Evolutionary conservation across 2,329 filamentous ascomycete genomes (phyloP).

Genomic region (Gremmenia infestans): DNA sequence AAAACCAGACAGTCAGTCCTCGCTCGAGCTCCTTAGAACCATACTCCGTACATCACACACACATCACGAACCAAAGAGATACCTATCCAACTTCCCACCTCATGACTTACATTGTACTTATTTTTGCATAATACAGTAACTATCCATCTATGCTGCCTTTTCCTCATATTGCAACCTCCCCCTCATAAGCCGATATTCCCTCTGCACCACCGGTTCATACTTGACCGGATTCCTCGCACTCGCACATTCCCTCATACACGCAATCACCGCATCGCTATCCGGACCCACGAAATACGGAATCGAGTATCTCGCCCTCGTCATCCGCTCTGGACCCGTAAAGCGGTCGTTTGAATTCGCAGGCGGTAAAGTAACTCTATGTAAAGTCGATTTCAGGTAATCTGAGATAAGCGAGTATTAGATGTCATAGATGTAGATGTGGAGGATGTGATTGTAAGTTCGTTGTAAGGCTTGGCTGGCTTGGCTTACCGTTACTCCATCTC

Average conservation of each 20-base stretch:
- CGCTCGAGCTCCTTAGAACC: too few species aligned
- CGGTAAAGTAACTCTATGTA: conserved; percentile 47
- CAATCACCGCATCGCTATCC: conserved; percentile 44
- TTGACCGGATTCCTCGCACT: conserved; percentile 40
- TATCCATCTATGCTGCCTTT: not conserved
- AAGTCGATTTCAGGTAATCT: conserved; percentile 48
- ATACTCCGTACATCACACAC: too few species aligned
- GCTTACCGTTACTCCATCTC: conserved; percentile 45
- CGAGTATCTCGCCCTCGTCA: conserved; percentile 50
- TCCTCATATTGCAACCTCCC: conserved; percentile 22
- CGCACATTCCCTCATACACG: conserved; percentile 45
- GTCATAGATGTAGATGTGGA: not conserved
- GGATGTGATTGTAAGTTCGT: too few species aligned
- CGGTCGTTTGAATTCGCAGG: conserved; percentile 32
- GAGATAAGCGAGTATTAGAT: not conserved
- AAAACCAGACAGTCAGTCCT: too few species aligned
- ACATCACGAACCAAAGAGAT: too few species aligned
- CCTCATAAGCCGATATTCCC: conserved; percentile 24
- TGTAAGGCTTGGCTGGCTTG: too few species aligned
- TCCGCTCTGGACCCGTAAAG: conserved; percentile 34
- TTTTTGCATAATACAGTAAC: not conserved
- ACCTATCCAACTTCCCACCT: too few species aligned
- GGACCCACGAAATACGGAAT: conserved; percentile 56
- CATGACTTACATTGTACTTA: too few species aligned
- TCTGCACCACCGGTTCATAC: conserved; percentile 39